Evolutionary conservation across 768 basidiomycete genomes (phyloP).

Genomic region (Kwoniella botswanensis): DNA sequence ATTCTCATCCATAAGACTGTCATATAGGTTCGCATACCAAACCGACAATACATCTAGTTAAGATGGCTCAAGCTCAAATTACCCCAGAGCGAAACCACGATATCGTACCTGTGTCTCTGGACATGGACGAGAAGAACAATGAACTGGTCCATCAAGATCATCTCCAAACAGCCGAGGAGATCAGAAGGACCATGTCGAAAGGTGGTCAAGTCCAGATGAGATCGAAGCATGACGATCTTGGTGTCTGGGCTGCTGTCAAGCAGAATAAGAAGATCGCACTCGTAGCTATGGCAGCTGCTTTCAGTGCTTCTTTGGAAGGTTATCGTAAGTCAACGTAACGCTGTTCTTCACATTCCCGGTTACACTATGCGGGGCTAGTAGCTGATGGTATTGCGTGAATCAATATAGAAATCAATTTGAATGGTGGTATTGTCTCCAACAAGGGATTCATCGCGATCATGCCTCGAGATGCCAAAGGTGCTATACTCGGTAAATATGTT

Average conservation of each 20-base stretch:
- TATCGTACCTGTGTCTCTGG: conserved; percentile 19
- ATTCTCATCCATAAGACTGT: too few relatives aligned
- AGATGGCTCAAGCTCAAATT: neutral
- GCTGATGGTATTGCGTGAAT: neutral
- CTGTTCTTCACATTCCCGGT: neutral
- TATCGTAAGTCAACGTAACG: conserved; percentile 30
- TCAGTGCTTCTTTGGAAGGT: conserved; percentile 39
- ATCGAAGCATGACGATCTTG: conserved; percentile 32
- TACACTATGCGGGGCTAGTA: neutral
- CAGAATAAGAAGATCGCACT: conserved; percentile 27
- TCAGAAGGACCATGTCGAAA: conserved; percentile 14
- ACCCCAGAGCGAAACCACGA: conserved; percentile 1
- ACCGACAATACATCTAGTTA: neutral
- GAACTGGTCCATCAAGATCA: conserved; percentile 20
- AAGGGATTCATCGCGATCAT: conserved; percentile 35
- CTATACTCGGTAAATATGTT: conserved; percentile 22
- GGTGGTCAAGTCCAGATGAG: conserved; percentile 33
- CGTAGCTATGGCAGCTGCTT: conserved; percentile 37
- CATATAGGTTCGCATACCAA: too few relatives aligned
- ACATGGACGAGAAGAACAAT: conserved; percentile 25
- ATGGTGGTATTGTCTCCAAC: conserved; percentile 35
- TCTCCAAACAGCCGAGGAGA: conserved; percentile 21
- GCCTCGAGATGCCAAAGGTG: conserved; percentile 10
- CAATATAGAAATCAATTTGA: conserved; percentile 34
- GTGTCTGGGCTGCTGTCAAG: conserved; percentile 27